Evolutionary conservation across 1,139 yeast genomes (phyloP).

Genomic region (Hemisphaericaspora xylanilytica): DNA sequence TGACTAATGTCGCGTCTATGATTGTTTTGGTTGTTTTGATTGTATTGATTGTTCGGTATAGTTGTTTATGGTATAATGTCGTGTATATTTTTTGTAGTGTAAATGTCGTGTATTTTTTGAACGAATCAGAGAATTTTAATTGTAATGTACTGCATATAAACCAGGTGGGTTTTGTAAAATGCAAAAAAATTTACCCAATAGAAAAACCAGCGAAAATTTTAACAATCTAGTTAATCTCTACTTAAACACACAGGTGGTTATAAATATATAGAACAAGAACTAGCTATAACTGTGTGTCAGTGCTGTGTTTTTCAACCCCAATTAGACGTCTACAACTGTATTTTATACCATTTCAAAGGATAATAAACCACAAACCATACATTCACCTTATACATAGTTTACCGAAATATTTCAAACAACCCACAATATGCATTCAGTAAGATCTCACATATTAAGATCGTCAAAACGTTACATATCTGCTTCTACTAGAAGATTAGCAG

Average conservation of each 20-base stretch:
- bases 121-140: slow-evolving; percentile 14
- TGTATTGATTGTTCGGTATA: too few species aligned
- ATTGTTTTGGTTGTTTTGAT: too few species aligned
- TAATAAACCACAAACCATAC: too few species aligned
- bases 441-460: slow-evolving; percentile 26
- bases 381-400: too few species aligned
- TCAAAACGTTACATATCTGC: slow-evolving; percentile 32
- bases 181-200: slow-evolving; percentile 3
- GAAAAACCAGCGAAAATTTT: slow-evolving; percentile 3
- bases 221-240: too few species aligned
- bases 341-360: too few species aligned
- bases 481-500: slow-evolving; percentile 39
- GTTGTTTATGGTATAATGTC: not conserved
- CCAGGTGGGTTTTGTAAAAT: too few species aligned
- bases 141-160: slow-evolving; percentile 13
- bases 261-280: too few species aligned
- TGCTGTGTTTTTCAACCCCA: not conserved
- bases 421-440: slow-evolving; percentile 18
- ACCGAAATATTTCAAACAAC: too few species aligned
- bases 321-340: too few species aligned
- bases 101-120: slow-evolving; percentile 4
- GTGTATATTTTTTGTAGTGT: not conserved
- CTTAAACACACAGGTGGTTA: too few species aligned
- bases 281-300: not conserved
- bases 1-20: not conserved